Conservation (phyloP, 345 rosid species). For the Garcia nutans region DNA sequence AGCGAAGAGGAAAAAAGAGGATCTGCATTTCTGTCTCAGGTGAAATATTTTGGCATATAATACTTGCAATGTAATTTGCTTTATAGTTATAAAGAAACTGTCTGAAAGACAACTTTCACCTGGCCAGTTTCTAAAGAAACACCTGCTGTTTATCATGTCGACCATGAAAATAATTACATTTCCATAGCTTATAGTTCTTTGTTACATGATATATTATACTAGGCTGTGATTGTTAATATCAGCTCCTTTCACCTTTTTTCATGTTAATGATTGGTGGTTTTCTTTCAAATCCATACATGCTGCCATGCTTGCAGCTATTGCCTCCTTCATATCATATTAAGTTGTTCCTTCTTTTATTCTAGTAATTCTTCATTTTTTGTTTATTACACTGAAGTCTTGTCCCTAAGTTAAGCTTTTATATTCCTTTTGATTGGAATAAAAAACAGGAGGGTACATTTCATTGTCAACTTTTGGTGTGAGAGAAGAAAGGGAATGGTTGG, state of each 20-base stretch:
- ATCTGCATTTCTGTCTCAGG: constrained; percentile 74
- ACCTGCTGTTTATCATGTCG: not conserved
- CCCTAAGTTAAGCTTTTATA: not conserved
- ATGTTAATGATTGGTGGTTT: not conserved
- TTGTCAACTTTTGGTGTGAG: too few species aligned
- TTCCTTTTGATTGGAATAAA: not conserved
- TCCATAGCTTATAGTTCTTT: not conserved
- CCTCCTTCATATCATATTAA: not conserved
- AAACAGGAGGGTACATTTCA: not conserved
- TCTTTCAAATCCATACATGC: not conserved
- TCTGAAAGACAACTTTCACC: not conserved
- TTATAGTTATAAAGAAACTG: not conserved
- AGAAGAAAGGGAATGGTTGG: too few species aligned
- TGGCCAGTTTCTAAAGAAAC: constrained; percentile 10
- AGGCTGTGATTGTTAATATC: not conserved
- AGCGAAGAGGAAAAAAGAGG: constrained; percentile 63
- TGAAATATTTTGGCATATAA: constrained; percentile 20
- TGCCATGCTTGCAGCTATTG: not conserved
- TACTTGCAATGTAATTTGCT: not conserved
- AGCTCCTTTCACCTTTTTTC: not conserved
- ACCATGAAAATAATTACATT: not conserved
- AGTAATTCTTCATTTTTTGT: not conserved
- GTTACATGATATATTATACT: not conserved
- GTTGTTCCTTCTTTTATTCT: not conserved
- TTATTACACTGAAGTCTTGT: not conserved